Conservation (phyloP, 1,139 yeast genomes). For the Blastobotrys malaysiensis region DNA sequence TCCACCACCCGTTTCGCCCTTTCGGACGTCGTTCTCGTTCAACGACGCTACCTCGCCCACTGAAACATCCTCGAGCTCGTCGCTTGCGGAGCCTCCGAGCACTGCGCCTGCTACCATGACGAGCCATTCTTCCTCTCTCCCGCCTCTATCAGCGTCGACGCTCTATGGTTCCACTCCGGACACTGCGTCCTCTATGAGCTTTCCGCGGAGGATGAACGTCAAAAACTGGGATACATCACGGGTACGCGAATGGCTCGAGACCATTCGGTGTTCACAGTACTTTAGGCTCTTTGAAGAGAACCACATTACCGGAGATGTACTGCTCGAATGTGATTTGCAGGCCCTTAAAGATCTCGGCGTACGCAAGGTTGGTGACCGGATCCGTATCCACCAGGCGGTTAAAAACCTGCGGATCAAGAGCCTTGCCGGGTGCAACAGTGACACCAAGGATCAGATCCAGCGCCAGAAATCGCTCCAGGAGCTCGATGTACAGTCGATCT, state of each 20-base stretch:
- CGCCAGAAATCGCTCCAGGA: slow-evolving; percentile 17
- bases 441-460: not conserved
- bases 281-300: slow-evolving; percentile 34
- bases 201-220: slow-evolving; percentile 1
- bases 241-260: slow-evolving; percentile 36
- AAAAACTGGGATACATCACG: slow-evolving; percentile 28
- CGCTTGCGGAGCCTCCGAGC: slow-evolving; percentile 7
- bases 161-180: not conserved
- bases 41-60: slow-evolving; percentile 11
- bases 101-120: slow-evolving; percentile 13
- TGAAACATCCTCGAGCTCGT: slow-evolving; percentile 5
- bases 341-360: slow-evolving; percentile 73
- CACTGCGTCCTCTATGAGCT: slow-evolving; percentile 1
- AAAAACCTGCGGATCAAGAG: slow-evolving; percentile 26
- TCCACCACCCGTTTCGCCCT: slow-evolving; percentile 28
- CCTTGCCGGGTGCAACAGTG: slow-evolving; percentile 20
- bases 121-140: not conserved
- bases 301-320: slow-evolving; percentile 55
- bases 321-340: slow-evolving; percentile 60
- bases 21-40: slow-evolving; percentile 25
- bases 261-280: slow-evolving; percentile 32
- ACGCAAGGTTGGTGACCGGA: slow-evolving; percentile 74
- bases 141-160: not conserved
- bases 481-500: slow-evolving; percentile 20
- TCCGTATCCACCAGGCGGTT: slow-evolving; percentile 53